phyloP scores from a whole-genome alignment of 805 yeast species.

The Candida ulmi region DNA sequence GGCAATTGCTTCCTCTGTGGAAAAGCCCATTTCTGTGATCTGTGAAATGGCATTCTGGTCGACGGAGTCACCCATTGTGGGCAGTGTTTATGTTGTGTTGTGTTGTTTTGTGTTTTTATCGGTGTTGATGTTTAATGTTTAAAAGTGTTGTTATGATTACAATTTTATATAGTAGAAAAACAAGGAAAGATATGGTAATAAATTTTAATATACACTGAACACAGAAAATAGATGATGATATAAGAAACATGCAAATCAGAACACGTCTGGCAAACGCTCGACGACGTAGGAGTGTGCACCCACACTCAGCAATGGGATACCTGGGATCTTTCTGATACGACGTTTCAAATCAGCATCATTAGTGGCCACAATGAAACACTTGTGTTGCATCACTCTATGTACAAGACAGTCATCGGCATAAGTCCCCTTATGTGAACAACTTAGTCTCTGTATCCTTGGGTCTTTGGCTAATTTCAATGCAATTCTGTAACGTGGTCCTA shows the following conservation, averaged over 20 bases:
- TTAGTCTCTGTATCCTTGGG: slow-evolving; percentile 81
- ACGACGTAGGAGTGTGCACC: slow-evolving; percentile 90
- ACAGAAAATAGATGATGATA: neutral
- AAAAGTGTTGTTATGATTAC: neutral
- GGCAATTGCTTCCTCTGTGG: slow-evolving; percentile 29
- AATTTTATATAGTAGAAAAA: too few species aligned
- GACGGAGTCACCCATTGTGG: neutral
- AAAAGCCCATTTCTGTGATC: slow-evolving; percentile 35
- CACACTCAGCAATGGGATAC: slow-evolving; percentile 94
- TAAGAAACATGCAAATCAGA: slow-evolving; percentile 29
- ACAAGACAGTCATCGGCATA: slow-evolving; percentile 98
- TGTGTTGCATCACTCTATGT: slow-evolving; percentile 89
- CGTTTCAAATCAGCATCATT: slow-evolving; percentile 96
- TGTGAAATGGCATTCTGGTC: neutral
- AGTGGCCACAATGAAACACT: slow-evolving; percentile 95
- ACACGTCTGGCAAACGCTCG: slow-evolving; percentile 94
- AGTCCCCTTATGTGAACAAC: slow-evolving; percentile 90
- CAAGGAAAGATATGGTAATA: too few species aligned
- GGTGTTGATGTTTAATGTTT: neutral
- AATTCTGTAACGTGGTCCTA: slow-evolving; percentile 91
- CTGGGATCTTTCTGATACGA: slow-evolving; percentile 92
- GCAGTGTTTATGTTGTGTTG: neutral
- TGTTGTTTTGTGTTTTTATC: neutral
- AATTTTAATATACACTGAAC: too few species aligned
- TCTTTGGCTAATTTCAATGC: slow-evolving; percentile 91